Percentiles rank a stretch among this genome's conserved stretches.
These are phyloP conservation scores for Parastagonospora nodorum DNA, from an alignment of 2,329 filamentous ascomycete species.

Conservation along the genomic window DNA sequence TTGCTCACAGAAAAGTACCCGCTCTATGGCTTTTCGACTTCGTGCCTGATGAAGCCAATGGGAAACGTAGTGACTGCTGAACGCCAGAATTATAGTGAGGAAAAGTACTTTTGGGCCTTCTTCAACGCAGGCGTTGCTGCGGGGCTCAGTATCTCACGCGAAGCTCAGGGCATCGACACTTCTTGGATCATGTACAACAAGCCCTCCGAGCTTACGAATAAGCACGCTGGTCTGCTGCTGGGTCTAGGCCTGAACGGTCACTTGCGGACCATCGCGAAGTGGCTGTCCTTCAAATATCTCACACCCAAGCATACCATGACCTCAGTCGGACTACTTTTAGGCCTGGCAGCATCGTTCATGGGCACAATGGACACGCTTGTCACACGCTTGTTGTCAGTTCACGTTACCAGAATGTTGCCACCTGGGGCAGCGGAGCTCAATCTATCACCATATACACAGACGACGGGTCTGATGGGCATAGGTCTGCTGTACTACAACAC, in stretches of 20 bases:
- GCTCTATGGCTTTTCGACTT: slow-evolving; percentile 87
- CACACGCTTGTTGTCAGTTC: slow-evolving; percentile 89
- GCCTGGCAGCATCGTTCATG: slow-evolving; percentile 89
- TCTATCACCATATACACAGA: slow-evolving; percentile 89
- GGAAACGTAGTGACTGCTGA: slow-evolving; percentile 95
- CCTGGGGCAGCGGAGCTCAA: slow-evolving; percentile 93
- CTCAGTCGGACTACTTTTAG: slow-evolving; percentile 90
- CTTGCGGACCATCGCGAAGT: slow-evolving; percentile 91
- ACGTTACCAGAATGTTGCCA: slow-evolving; percentile 93
- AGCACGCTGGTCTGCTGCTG: slow-evolving; percentile 93
- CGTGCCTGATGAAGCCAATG: slow-evolving; percentile 87
- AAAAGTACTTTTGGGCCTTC: slow-evolving; percentile 98
- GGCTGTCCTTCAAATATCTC: slow-evolving; percentile 99
- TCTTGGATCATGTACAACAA: slow-evolving; percentile 99
- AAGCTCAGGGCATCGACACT: slow-evolving; percentile 92
- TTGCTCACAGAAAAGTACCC: slow-evolving; percentile 90
- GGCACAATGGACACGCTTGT: slow-evolving; percentile 98
- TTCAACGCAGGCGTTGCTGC: slow-evolving; percentile 97
- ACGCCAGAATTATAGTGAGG: slow-evolving; percentile 83
- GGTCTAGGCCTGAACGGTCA: slow-evolving; percentile 93
- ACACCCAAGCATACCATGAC: slow-evolving; percentile 99
- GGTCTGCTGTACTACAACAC: slow-evolving; percentile 92
- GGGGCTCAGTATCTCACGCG: slow-evolving; percentile 85
- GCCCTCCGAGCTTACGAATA: slow-evolving; percentile 86
- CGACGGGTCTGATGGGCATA: slow-evolving; percentile 95